phyloP scores from a whole-genome alignment of 495 filamentous ascomycete genomes.

The Podospora fimiseda region DNA sequence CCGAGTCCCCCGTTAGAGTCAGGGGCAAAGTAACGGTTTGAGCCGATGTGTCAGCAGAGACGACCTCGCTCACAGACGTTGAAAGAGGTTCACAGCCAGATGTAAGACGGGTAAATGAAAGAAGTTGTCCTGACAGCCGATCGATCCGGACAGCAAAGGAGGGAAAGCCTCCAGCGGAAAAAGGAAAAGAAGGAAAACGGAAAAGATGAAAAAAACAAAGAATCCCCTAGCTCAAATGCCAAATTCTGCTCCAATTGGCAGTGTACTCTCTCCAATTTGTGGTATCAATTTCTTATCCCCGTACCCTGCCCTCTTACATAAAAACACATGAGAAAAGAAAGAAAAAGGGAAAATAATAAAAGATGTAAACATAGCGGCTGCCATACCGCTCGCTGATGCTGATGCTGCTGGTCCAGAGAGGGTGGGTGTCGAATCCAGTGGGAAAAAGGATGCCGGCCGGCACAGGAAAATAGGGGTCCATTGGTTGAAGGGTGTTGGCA shows the following conservation, averaged over 20 bases:
- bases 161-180: slow-evolving; percentile 14
- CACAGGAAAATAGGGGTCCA: slow-evolving; percentile 4
- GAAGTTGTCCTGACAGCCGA: slow-evolving; percentile 10
- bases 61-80: slow-evolving; percentile 6
- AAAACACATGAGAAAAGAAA: slow-evolving; percentile 24
- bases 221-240: slow-evolving; percentile 8
- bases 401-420: slow-evolving; percentile 9
- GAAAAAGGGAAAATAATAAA: slow-evolving; percentile 1
- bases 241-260: slow-evolving; percentile 15
- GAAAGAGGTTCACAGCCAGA: slow-evolving; percentile 3
- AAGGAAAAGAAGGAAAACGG: neutral
- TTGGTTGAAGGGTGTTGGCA: neutral
- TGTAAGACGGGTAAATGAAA: slow-evolving; percentile 3
- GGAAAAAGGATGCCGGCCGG: slow-evolving; percentile 3
- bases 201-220: slow-evolving; percentile 7
- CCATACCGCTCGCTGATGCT: too few species aligned
- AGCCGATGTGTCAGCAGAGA: slow-evolving; percentile 9
- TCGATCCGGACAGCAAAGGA: slow-evolving; percentile 30
- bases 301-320: slow-evolving; percentile 5
- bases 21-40: slow-evolving; percentile 9
- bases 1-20: slow-evolving; percentile 26
- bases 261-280: slow-evolving; percentile 15
- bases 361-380: slow-evolving; percentile 20
- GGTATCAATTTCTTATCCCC: slow-evolving; percentile 9
- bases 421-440: slow-evolving; percentile 6